A percentile compares a stretch with the other conserved stretches of the same genome.
phyloP scores from a whole-genome alignment of 805 yeast species.

The Clavispora asparagi region DNA sequence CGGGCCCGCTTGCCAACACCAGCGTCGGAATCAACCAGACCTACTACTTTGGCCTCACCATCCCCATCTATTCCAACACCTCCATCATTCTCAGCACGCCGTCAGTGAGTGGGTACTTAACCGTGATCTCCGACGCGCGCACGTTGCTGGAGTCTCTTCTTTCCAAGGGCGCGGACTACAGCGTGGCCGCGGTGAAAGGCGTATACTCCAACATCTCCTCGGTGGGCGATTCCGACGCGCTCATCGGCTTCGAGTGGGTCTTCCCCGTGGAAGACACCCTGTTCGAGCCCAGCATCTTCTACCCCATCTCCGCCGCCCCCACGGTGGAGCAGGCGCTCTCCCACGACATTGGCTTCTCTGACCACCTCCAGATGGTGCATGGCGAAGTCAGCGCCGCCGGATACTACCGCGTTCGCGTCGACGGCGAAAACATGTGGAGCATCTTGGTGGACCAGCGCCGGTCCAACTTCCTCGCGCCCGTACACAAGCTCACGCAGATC shows the following conservation, averaged over 20 bases:
- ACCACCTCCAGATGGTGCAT: constrained; percentile 16
- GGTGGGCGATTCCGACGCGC: constrained; percentile 26
- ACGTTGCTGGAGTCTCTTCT: constrained; percentile 24
- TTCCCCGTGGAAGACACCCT: constrained; percentile 19
- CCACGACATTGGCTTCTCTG: constrained; percentile 23
- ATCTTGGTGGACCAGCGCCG: constrained; percentile 64
- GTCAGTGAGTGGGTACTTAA: constrained; percentile 63
- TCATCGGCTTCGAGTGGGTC: constrained; percentile 43
- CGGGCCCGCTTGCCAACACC: constrained; percentile 59
- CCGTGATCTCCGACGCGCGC: constrained; percentile 42
- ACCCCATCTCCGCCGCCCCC: constrained; percentile 19
- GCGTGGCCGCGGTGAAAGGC: constrained; percentile 29
- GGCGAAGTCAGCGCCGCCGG: constrained; percentile 32
- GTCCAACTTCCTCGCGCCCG: constrained; percentile 56
- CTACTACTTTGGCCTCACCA: constrained; percentile 66
- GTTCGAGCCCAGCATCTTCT: constrained; percentile 17
- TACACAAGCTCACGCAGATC: constrained; percentile 56
- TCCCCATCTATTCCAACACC: constrained; percentile 71
- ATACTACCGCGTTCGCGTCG: constrained; percentile 24
- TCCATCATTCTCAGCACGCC: constrained; percentile 56
- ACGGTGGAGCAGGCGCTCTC: constrained; percentile 27
- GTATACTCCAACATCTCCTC: constrained; percentile 25
- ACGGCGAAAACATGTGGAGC: constrained; percentile 53
- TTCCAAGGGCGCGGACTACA: constrained; percentile 20
- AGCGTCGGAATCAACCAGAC: constrained; percentile 16